Base-by-base conservation (phyloP, 2,329 filamentous ascomycete species). In the Ophioceras dolichostomum region DNA sequence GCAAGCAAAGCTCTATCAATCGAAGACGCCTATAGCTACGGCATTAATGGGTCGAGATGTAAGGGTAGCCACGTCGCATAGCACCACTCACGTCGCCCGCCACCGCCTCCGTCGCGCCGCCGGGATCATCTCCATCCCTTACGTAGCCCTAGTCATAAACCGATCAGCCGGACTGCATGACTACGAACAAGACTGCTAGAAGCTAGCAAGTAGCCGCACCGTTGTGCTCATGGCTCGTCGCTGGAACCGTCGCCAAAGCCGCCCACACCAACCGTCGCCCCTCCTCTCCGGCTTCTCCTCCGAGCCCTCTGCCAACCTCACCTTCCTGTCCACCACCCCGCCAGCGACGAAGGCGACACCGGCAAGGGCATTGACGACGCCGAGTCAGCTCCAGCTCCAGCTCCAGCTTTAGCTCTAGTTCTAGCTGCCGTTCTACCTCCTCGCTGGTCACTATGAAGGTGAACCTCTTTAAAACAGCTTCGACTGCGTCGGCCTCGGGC, bases 391-490 rank as follows among this genome's bases (percentile, higher is more conserved):
- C 22, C 22, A 26, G 22, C 22, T 26, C 22, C 22, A 26, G 12
- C 22, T n/a, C n/a, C n/a, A n/a, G n/a, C n/a, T n/a, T n/a, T n/a
- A 16, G 14, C 30, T 10, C 12, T 18, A 32, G 16, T 5, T 32
- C n/a, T 31, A 17, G 4, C 14, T 32, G 30, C 20, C 30, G 14
- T 32, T 10, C 20, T 18, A 16, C 30, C 16, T 17, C 30, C n/a
- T n/a, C 30, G 42, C 39, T n/a, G 16, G 10, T 17, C n/a, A 32
- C 30, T 18, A 64, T 63, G 57, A 63, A 60, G 46, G 48, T 49
- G 43, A 54, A 55, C 34, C 49, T 68, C 31, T 71, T 69, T 58
- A 70, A 65, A 50, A 54, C 61, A 36, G 46, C 57, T 24, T 51
- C 66, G 37, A 57, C 49, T 18, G n/a, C 40, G 9, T 19, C 27